Conservation (phyloP, 352 stramenopile species). For the Pythium biforme region DNA sequence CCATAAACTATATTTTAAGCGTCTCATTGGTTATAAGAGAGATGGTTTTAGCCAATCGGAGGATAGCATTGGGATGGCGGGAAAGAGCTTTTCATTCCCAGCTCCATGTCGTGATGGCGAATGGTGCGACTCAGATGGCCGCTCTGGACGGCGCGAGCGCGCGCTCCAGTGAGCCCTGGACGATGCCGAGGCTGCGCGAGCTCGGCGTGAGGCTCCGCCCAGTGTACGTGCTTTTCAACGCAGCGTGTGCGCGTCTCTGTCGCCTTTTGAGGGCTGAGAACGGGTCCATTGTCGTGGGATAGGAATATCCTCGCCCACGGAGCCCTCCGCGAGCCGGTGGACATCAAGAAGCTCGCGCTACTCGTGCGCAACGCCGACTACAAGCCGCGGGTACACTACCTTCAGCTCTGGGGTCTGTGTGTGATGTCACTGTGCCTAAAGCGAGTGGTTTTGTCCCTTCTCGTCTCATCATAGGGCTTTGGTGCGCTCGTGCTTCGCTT, state of each 20-base stretch:
- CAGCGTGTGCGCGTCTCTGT: neutral
- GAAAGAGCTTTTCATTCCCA: neutral
- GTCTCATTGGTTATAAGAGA: neutral
- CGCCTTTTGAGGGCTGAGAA: neutral
- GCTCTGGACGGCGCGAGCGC: neutral
- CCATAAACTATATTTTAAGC: neutral
- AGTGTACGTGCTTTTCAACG: conserved; percentile 37
- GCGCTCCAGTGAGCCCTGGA: conserved; percentile 30
- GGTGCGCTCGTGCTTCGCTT: conserved; percentile 69
- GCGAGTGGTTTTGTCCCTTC: neutral
- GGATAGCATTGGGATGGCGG: neutral
- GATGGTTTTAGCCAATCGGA: neutral
- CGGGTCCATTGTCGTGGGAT: neutral
- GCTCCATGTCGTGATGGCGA: conserved; percentile 2
- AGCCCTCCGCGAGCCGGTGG: conserved; percentile 46
- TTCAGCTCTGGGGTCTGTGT: neutral
- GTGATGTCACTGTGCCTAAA: neutral
- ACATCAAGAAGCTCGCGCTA: conserved; percentile 63
- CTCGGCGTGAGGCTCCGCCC: conserved; percentile 55
- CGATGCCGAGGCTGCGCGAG: conserved; percentile 38
- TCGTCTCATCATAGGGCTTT: conserved; percentile 53
- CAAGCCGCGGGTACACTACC: conserved; percentile 38
- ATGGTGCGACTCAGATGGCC: conserved; percentile 1
- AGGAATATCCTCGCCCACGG: conserved; percentile 71
- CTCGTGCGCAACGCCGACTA: conserved; percentile 76